Evolutionary conservation across 2,329 filamentous ascomycete genomes (phyloP), one percentile per base, ranked within the genome.

Genomic region (Tolypocladium album): DNA sequence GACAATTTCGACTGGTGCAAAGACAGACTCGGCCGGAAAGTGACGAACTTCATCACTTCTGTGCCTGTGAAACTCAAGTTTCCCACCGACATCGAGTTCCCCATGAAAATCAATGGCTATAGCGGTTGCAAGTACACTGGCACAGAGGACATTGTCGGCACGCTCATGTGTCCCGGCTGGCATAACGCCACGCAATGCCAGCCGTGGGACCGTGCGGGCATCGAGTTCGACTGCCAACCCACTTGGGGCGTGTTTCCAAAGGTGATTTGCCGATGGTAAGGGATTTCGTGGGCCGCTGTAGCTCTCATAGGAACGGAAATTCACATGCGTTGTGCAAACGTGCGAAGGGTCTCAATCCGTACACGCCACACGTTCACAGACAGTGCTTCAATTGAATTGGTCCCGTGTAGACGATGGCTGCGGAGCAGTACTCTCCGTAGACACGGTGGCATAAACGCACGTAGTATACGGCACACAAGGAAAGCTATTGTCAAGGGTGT

Each of bases 41-140:
- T 9, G 1, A 24, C 13, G 24, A 1, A 5, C 0, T 50, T 50
- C 45, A 11, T 15, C 1, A 15, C 1, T 4, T 5, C 27, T 4
- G n/a, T 24, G 7, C 22, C 22, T 3, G 1, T 6, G 22, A 12
- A 17, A 12, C 27, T 47, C 45, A 47, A 47, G 45, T 15, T 13
- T 4, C 45, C 45, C 13, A 7, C 27, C 1, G 24, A n/a, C 15
- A 31, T 27, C 2, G 12, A 31, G 7, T 20, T 52, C 24, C 15
- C 47, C 27, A 52, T 34, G 47, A 1, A 20, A n/a, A 5, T 52
- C 27, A 12, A 4, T 0, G 47, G 47, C 15, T 20, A 2, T n/a
- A 12, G 20, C 1, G 17, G 1, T 15, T 52, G 47, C 47, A 20
- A 5, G 24, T 52, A 52, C 1, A 31, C 8, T 1, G 47, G 15